These are phyloP conservation scores for Calonectria honghensis DNA, from an alignment of 2,329 filamentous ascomycete species.

Conservation along the genomic window DNA sequence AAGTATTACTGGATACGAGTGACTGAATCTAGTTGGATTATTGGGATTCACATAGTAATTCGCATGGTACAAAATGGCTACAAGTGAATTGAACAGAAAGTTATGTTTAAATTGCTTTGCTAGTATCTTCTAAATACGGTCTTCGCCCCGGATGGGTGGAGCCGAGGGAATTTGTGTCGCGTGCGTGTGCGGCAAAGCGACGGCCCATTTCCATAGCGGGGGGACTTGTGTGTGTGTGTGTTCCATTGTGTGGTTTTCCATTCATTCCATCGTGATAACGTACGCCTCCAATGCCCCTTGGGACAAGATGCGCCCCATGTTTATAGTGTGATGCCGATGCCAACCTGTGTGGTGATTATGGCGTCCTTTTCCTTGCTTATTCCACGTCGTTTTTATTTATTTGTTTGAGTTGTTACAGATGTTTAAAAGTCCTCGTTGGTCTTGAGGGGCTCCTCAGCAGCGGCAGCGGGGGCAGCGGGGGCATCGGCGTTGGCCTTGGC, in stretches of 20 bases:
- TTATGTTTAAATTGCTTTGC: constrained; percentile 36
- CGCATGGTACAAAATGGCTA: background rate
- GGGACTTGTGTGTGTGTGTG: background rate
- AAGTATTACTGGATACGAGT: background rate
- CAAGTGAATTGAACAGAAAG: background rate
- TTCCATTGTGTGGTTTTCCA: background rate
- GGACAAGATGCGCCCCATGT: background rate
- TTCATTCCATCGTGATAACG: background rate
- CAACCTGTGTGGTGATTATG: background rate
- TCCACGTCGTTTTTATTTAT: background rate
- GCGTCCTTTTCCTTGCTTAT: background rate
- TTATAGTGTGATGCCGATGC: background rate
- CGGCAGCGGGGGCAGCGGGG: no score
- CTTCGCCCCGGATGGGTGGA: background rate
- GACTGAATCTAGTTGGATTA: background rate
- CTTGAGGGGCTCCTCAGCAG: constrained; percentile 22
- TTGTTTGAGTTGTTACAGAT: background rate
- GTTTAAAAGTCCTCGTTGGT: constrained; percentile 41
- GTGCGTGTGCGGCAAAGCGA: constrained; percentile 14
- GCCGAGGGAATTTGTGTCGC: constrained; percentile 7
- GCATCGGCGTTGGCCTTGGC: constrained; percentile 52
- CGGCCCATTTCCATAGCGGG: background rate
- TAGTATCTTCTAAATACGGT: constrained; percentile 28
- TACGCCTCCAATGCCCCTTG: background rate
- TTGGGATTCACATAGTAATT: background rate